These are phyloP conservation scores for Hypoxylon sp. DNA, from an alignment of 2,329 filamentous ascomycete genomes.

Conservation along the genomic window DNA sequence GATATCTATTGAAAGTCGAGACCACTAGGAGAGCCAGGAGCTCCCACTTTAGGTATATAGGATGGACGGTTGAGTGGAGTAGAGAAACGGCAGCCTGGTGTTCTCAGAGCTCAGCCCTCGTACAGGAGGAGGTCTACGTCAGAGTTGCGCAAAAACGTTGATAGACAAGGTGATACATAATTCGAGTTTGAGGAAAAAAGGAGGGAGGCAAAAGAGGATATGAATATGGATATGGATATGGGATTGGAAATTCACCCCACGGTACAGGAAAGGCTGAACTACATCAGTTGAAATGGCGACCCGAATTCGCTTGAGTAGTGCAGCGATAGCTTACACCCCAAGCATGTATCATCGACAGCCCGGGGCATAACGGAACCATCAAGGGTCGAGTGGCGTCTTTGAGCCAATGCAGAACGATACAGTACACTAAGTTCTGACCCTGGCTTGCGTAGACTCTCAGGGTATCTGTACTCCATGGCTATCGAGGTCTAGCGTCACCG, in stretches of 20 bases:
- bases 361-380: constrained; percentile 35
- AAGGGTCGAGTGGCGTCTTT: constrained; percentile 42
- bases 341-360: constrained; percentile 39
- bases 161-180: constrained; percentile 24
- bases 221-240: constrained; percentile 21
- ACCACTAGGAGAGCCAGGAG: constrained; percentile 7
- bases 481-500: constrained; percentile 42
- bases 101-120: constrained; percentile 39
- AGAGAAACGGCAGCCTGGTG: constrained; percentile 34
- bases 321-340: constrained; percentile 44
- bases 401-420: constrained; percentile 29
- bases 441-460: constrained; percentile 39
- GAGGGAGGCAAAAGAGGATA: constrained; percentile 17
- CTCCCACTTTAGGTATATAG: constrained; percentile 26
- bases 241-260: constrained; percentile 42
- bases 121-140: constrained; percentile 26
- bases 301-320: constrained; percentile 38
- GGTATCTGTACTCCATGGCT: constrained; percentile 38
- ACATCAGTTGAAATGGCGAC: constrained; percentile 36
- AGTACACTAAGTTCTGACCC: constrained; percentile 29
- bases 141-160: constrained; percentile 36
- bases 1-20: constrained; percentile 25
- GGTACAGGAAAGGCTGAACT: constrained; percentile 39
- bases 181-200: constrained; percentile 14
- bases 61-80: constrained; percentile 40